Percentiles rank a stretch among this genome's conserved stretches.
Evolutionary conservation across 441 rosid genomes (phyloP).

Genomic region (Gossypium aridum): DNA sequence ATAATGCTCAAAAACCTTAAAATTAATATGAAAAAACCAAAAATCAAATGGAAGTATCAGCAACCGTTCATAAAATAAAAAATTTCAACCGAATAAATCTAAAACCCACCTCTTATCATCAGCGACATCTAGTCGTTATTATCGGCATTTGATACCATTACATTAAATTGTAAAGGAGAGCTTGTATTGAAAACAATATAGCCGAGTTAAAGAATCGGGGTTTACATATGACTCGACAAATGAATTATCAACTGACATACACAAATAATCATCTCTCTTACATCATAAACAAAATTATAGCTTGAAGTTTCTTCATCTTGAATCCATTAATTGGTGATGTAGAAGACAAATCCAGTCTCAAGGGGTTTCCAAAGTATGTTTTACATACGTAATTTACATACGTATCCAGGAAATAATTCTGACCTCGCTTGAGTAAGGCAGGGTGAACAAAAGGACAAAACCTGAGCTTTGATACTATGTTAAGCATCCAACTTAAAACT

Average conservation of each 20-base stretch:
- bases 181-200: neutral
- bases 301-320: neutral
- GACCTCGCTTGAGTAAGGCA: neutral
- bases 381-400: neutral
- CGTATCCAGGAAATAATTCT: neutral
- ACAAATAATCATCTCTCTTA: neutral
- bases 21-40: too few relatives aligned
- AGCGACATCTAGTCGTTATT: too few relatives aligned
- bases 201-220: neutral
- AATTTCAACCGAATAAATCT: too few relatives aligned
- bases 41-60: too few relatives aligned
- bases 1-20: too few relatives aligned
- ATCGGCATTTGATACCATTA: neutral
- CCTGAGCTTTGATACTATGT: neutral
- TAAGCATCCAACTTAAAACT: neutral
- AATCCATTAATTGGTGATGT: neutral
- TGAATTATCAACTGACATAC: neutral
- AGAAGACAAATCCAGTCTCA: neutral
- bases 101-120: too few relatives aligned
- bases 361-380: neutral
- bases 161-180: neutral
- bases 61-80: too few relatives aligned
- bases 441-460: neutral
- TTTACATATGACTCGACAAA: slow-evolving; percentile 1
- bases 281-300: neutral